phyloP scores from a whole-genome alignment of 2,329 filamentous ascomycete species.

The Stromatinia cepivora region DNA sequence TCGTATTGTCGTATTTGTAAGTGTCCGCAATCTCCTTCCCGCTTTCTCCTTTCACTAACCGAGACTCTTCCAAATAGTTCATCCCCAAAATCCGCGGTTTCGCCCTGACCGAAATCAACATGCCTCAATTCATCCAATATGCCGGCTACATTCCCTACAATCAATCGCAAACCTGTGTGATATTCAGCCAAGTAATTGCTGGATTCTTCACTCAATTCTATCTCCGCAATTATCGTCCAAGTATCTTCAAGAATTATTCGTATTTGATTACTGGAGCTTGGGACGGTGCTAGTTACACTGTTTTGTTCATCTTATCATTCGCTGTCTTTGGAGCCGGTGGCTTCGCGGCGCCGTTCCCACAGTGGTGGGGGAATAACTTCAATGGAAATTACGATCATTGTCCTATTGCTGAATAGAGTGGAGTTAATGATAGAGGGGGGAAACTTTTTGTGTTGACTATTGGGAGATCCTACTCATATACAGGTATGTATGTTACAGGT shows the following conservation, averaged over 20 bases:
- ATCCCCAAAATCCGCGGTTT: slow-evolving; percentile 49
- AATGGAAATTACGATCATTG: slow-evolving; percentile 37
- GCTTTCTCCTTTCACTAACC: neutral
- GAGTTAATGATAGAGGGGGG: too few relatives aligned
- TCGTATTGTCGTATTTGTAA: slow-evolving; percentile 46
- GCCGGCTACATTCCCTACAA: slow-evolving; percentile 57
- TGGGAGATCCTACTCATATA: neutral
- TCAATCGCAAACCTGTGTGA: slow-evolving; percentile 55
- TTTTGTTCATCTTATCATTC: slow-evolving; percentile 47
- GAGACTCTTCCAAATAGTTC: slow-evolving; percentile 42
- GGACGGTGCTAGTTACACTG: slow-evolving; percentile 45
- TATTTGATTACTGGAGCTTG: slow-evolving; percentile 46
- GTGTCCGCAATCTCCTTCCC: slow-evolving; percentile 25
- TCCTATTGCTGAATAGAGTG: slow-evolving; percentile 22
- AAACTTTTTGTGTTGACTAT: neutral
- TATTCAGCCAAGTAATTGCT: slow-evolving; percentile 49
- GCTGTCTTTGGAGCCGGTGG: slow-evolving; percentile 48
- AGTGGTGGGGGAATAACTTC: slow-evolving; percentile 27
- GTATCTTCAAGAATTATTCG: slow-evolving; percentile 46
- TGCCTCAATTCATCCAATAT: slow-evolving; percentile 56
- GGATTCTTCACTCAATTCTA: slow-evolving; percentile 48
- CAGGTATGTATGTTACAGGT: neutral
- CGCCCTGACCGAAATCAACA: slow-evolving; percentile 48
- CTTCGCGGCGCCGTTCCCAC: slow-evolving; percentile 41
- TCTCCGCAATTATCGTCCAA: slow-evolving; percentile 42